A percentile compares a stretch with the other conserved stretches of the same genome.
Conservation (phyloP, 129 eudicot species). For the Kitagawia praeruptora region DNA sequence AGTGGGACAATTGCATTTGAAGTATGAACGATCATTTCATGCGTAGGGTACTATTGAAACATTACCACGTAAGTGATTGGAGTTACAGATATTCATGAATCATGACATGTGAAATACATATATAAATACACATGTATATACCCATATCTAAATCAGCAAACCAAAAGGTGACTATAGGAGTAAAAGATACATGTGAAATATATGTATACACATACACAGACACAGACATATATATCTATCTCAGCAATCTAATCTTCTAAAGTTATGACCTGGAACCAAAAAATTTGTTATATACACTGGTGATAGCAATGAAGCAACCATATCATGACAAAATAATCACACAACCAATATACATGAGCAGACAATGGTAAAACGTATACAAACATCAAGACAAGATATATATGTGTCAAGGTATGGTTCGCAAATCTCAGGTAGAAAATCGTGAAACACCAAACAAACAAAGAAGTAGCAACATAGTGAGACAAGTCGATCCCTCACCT, state of each 20-base stretch:
- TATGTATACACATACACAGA: neutral
- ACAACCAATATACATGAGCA: neutral
- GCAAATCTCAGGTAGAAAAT: neutral
- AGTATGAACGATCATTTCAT: neutral
- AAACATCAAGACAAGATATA: neutral
- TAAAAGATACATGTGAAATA: neutral
- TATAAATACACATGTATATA: too few species aligned
- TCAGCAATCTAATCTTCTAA: neutral
- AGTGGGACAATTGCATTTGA: neutral
- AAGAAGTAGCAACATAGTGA: neutral
- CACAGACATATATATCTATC: too few species aligned
- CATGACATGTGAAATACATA: neutral
- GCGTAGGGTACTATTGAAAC: neutral
- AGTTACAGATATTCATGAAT: neutral
- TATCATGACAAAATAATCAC: neutral
- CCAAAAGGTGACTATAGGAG: neutral
- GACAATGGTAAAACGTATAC: neutral
- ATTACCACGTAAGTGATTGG: neutral
- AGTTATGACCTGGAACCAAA: neutral
- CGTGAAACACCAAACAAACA: neutral
- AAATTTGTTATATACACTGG: neutral
- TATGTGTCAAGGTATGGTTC: neutral
- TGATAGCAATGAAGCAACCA: neutral
- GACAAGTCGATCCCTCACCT: slow-evolving; percentile 30
- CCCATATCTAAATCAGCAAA: too few species aligned